A percentile compares a stretch with the other conserved stretches of the same genome.
phyloP scores from a whole-genome alignment of 2,329 filamentous ascomycete genomes.

The Fusarium sarcochroum region DNA sequence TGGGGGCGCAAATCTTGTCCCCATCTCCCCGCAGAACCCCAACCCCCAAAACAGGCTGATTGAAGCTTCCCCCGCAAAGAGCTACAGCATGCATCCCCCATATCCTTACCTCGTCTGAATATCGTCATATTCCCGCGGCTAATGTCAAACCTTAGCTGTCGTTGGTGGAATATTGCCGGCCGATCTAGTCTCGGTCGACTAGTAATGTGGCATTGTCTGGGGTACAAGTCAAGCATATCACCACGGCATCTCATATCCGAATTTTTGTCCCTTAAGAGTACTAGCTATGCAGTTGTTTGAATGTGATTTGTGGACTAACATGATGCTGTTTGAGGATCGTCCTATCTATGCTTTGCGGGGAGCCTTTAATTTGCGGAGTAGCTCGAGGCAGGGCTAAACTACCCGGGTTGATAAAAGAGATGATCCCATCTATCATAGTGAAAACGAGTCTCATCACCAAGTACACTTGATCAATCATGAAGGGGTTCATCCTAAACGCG shows the following conservation, averaged over 20 bases:
- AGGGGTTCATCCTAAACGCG: constrained; percentile 9
- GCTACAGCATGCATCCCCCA: neutral
- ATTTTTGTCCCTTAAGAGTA: neutral
- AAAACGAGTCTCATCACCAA: neutral
- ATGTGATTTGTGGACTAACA: constrained; percentile 28
- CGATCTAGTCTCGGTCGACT: constrained; percentile 11
- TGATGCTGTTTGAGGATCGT: fast-evolving
- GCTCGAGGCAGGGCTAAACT: neutral
- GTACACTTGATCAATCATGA: constrained; percentile 3
- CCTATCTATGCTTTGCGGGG: neutral
- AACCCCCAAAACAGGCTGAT: constrained; percentile 19
- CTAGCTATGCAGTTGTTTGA: neutral
- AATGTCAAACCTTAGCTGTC: neutral
- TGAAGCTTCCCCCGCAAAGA: constrained; percentile 5
- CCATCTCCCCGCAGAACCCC: constrained; percentile 23
- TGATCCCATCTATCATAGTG: neutral
- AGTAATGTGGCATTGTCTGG: constrained; percentile 1
- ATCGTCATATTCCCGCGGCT: neutral
- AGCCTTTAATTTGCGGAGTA: neutral
- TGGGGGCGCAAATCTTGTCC: constrained; percentile 8
- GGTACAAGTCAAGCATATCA: neutral
- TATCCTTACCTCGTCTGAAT: neutral
- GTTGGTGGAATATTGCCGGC: constrained; percentile 20
- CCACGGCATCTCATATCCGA: constrained; percentile 25
- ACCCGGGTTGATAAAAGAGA: neutral